Evolutionary conservation across 441 rosid species (phyloP), one percentile per base, ranked within the genome.

Genomic region (California macrophylla): DNA sequence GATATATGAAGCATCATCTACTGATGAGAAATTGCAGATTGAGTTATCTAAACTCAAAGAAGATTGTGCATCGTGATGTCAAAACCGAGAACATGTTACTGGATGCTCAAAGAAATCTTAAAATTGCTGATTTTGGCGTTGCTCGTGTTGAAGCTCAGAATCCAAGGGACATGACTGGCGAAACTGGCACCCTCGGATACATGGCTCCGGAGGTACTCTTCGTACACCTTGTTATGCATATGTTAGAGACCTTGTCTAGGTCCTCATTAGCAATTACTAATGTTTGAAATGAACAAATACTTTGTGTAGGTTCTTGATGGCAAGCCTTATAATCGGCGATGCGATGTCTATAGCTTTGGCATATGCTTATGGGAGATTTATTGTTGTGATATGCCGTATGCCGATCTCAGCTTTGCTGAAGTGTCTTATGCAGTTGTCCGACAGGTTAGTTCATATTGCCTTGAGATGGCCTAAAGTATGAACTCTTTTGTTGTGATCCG

Each of bases 381-480:
- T 82, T 94, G 98, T 78, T 91, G 97, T 75, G 98, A 91, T 80
- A 91, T 91, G 98, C 97, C 98, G 9, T 90, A 89, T 75, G 89
- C 97, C 16, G 96, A 93, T 69, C 97, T 88, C 68, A 93, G 93
- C 75, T 91, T 89, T 79, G 75, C 97, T 0, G 97, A 93, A 77
- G 93, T 93, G 70, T 91, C 97, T 66, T 87, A 93, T 28, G 97
- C 93, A 1, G 98, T 93, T 47, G 97, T 93, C 70, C 93, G 91
- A 47, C 96, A 93, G 95, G 98, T 91, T 2, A n/a, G 65, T 61
- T 30, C 2, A 16, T 12, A n/a, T 47, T 16, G 8, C 6, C 56
- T 15, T 15, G 6, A 47, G 56, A n/a, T 4, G 20, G 20, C 56
- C 5, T 47, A 15, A 45, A 47, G 1, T 10, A 42, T 42, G 0